Evolutionary conservation across 371 early-diverging fungal species (phyloP).

Genomic region (Saksenaea vasiformis): DNA sequence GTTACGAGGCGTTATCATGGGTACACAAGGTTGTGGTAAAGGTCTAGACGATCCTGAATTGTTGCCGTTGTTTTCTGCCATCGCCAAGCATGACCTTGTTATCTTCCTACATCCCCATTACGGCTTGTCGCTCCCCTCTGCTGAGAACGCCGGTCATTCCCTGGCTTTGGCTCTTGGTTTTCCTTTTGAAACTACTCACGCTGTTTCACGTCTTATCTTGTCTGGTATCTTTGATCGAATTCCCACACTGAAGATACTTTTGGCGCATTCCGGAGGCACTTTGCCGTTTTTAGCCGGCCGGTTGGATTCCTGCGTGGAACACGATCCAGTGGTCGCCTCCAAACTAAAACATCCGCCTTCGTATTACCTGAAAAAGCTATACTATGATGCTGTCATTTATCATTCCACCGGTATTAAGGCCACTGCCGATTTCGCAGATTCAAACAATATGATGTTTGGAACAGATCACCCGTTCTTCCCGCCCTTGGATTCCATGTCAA

Average conservation of each 20-base stretch:
- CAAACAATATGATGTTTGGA: conserved; percentile 19
- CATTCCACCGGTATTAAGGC: conserved; percentile 21
- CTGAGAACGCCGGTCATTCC: conserved; percentile 31
- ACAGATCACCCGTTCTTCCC: conserved; percentile 29
- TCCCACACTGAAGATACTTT: conserved; percentile 36
- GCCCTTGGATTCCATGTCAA: conserved; percentile 13
- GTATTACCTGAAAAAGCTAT: conserved; percentile 21
- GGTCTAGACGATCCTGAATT: conserved; percentile 45
- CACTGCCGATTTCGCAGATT: conserved; percentile 19
- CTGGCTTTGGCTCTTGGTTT: conserved; percentile 46
- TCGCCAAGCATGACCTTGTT: conserved; percentile 23
- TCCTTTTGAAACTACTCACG: conserved; percentile 44
- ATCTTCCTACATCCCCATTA: conserved; percentile 49
- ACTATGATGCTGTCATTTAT: conserved; percentile 28
- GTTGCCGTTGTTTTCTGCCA: conserved; percentile 30
- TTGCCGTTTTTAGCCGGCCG: conserved; percentile 46
- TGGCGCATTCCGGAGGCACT: conserved; percentile 44
- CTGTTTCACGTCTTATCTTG: conserved; percentile 36
- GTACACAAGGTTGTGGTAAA: conserved; percentile 33
- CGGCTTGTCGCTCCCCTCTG: conserved; percentile 26
- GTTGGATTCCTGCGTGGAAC: conserved; percentile 38
- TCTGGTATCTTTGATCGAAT: conserved; percentile 37
- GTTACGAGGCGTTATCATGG: conserved; percentile 39
- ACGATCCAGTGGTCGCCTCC: conserved; percentile 25
- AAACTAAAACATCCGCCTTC: conserved; percentile 24